Evolutionary conservation across 257 asterid species (phyloP), one percentile per base, ranked within the genome.

Genomic region (Pogostemon cablin): DNA sequence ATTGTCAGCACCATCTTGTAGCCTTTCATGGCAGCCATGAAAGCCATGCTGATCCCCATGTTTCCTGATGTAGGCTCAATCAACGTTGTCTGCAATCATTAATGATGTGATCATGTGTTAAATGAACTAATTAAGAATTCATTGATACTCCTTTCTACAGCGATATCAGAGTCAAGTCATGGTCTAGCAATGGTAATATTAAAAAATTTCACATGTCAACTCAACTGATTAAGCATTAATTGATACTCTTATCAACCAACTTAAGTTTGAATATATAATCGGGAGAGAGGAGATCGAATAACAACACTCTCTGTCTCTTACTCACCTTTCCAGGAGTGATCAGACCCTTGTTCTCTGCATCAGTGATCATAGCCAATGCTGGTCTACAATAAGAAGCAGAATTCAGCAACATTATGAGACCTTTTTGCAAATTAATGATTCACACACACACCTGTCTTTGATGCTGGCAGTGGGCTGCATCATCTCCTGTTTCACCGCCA

Each of bases 11-110:
- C 95, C 99, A 89, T 95, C 42, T 86, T 95, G 92, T 95, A 95
- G 20, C 99, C 98, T 76, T 82, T 91, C 95, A 95, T 79, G 11
- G 99, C 97, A 5, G 99, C 99, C 83, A 95, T 86, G 69, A 95
- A 95, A 2, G 99, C 98, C 96, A 95, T 80, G 74, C 99, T 95
- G 20, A 95, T 95, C 67, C 99, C 99, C 99, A 95, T 95, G 61
- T 95, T 95, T 54, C 99, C 99, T 0, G 98, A 95, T 7, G 99
- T 95, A 32, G 99, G 99, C 82, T 95, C 99, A 44, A 95, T 95
- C 84, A 95, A 69, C 6, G 92, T 89, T 4, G 97, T 95, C 99
- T 91, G 81, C 25, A 62, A 63, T 35, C 3, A 4, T 4, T 49
- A 62, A 3, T 0, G 7, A 0, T 9, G 40, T 20, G 25, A 20